Base-by-base conservation (phyloP, 106 monocot genomes). In the Gastrodia elata region DNA sequence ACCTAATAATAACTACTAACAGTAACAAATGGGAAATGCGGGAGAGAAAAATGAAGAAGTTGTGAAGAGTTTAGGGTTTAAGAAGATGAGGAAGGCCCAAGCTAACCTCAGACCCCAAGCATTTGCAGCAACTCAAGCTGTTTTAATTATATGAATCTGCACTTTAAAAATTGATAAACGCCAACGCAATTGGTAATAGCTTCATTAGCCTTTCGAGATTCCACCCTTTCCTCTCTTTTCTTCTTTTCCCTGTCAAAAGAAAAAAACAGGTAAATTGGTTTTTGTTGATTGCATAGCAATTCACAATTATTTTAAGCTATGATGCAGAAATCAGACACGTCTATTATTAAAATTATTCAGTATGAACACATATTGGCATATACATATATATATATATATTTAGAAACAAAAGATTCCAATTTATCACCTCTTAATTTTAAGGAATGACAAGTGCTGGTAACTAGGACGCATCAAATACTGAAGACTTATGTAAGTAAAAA, bases 211-310 rank as follows among this genome's bases (percentile, higher is more conserved):
- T 83, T 79, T 56, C 80, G 87, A 11, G 83, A 49, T 56, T 71
- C 83, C 8, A 48, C 42, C 74, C 83, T 84, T 80, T 91, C 91
- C 68, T 81, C 91, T 68, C 80, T 84, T 68, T 87, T 87, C 80
- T 91, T 87, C 81, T 91, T 91, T 68, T 91, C 87, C 69, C 91
- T 91, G 83, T 35, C 55, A 32, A 61, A n/a, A n/a, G n/a, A n/a
- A n/a, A n/a, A n/a, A n/a, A n/a, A n/a, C n/a, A n/a, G n/a, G n/a
- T n/a, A n/a, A 52, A n/a, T 52, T 52, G 52, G 22, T 6, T n/a
- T 5, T 52, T 22, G 52, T 22, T 52, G 52, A 22, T 52, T 52
- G 22, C 52, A 52, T 52, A 52, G 4, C 52, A 52, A n/a, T n/a
- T 6, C 20, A 52, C 0, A 52, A 22, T 24, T 22, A 3, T 16